Percentiles rank a stretch among this genome's conserved stretches.
Evolutionary conservation across 495 filamentous ascomycete species (phyloP).

Genomic region (Penicillium soppii): DNA sequence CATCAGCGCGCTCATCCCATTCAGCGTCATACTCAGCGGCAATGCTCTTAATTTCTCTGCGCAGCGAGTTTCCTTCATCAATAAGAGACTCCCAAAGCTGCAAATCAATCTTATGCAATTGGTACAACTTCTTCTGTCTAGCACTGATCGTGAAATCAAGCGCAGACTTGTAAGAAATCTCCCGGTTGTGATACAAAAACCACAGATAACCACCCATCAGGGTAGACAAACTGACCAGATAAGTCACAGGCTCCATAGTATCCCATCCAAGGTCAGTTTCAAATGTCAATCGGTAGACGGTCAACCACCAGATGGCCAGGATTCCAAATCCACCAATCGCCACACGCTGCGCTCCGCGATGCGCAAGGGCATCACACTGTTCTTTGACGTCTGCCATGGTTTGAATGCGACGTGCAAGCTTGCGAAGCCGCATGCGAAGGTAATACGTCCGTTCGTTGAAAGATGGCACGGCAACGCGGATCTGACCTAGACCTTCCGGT

Average conservation of each 20-base stretch:
- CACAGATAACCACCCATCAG: slow-evolving; percentile 89
- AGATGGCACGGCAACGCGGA: slow-evolving; percentile 77
- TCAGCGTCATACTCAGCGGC: slow-evolving; percentile 91
- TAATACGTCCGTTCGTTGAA: slow-evolving; percentile 90
- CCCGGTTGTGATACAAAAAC: slow-evolving; percentile 91
- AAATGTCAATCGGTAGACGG: slow-evolving; percentile 77
- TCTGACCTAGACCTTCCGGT: slow-evolving; percentile 53
- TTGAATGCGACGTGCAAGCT: slow-evolving; percentile 65
- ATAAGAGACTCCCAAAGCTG: slow-evolving; percentile 74
- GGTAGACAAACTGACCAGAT: slow-evolving; percentile 77
- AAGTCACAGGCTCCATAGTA: slow-evolving; percentile 88
- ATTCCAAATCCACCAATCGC: slow-evolving; percentile 75
- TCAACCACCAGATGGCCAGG: slow-evolving; percentile 74
- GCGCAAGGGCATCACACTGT: slow-evolving; percentile 77
- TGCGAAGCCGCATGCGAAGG: slow-evolving; percentile 71
- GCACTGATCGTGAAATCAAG: slow-evolving; percentile 81
- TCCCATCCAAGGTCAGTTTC: slow-evolving; percentile 83
- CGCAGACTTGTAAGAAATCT: slow-evolving; percentile 80
- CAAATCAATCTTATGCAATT: slow-evolving; percentile 70
- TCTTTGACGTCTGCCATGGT: slow-evolving; percentile 69
- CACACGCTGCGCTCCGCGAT: slow-evolving; percentile 71
- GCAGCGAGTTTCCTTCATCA: slow-evolving; percentile 76
- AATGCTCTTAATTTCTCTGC: slow-evolving; percentile 77
- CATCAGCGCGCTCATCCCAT: slow-evolving; percentile 82
- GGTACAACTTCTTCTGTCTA: slow-evolving; percentile 76